Evolutionary conservation across 1,284 basidiomycete species (phyloP).

Genomic region (Trichosporon sp.): DNA sequence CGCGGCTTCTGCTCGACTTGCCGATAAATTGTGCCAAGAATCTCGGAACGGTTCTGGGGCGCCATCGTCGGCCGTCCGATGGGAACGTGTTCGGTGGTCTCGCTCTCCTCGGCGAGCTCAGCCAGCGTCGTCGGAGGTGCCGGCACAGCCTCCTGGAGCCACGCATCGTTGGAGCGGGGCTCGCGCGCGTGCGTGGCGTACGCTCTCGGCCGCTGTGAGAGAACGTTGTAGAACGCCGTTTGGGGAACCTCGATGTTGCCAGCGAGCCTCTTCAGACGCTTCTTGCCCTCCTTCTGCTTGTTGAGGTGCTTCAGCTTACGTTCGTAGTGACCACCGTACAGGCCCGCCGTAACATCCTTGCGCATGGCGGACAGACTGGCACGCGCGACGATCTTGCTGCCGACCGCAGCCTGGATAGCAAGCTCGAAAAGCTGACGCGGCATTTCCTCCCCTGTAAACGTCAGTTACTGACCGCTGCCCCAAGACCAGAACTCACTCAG

Average conservation of each 20-base stretch:
- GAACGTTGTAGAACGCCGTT: slow-evolving; percentile 84
- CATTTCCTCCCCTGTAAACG: slow-evolving; percentile 75
- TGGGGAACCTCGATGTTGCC: slow-evolving; percentile 87
- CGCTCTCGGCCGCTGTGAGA: slow-evolving; percentile 60
- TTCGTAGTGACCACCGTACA: slow-evolving; percentile 92
- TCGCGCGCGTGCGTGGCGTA: slow-evolving; percentile 36
- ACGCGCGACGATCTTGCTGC: slow-evolving; percentile 82
- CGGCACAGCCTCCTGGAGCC: slow-evolving; percentile 16
- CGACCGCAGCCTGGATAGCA: slow-evolving; percentile 77
- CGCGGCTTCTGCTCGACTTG: slow-evolving; percentile 12
- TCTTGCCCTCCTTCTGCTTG: slow-evolving; percentile 90
- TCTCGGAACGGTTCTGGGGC: slow-evolving; percentile 26
- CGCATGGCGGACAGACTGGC: slow-evolving; percentile 83
- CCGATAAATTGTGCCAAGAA: slow-evolving; percentile 27
- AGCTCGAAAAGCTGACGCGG: slow-evolving; percentile 93
- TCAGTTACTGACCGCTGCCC: background rate
- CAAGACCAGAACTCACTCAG: slow-evolving; percentile 66
- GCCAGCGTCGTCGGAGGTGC: background rate
- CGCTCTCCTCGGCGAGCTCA: background rate
- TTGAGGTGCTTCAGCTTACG: slow-evolving; percentile 87
- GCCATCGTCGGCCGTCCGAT: slow-evolving; percentile 25
- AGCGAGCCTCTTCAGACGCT: slow-evolving; percentile 73
- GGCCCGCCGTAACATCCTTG: slow-evolving; percentile 91
- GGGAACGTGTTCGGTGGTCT: background rate
- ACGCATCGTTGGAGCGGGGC: background rate